A percentile compares a stretch with the other conserved stretches of the same genome.
Evolutionary conservation across 495 filamentous ascomycete species (phyloP).

Genomic region (Parmelia sp.): DNA sequence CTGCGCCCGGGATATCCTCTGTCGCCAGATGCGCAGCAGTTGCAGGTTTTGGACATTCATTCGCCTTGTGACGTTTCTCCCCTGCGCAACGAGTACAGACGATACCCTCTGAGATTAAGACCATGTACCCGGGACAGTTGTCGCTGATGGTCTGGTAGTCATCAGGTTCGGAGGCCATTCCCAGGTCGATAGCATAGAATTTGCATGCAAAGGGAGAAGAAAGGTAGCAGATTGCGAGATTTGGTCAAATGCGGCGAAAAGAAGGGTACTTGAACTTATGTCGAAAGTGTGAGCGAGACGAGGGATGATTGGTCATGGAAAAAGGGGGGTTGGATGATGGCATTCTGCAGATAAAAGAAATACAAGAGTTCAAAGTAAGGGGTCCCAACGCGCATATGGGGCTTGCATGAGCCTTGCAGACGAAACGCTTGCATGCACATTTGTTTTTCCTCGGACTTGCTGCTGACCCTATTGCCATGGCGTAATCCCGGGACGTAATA

Average conservation of each 20-base stretch:
- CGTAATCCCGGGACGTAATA: not conserved
- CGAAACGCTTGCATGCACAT: not conserved
- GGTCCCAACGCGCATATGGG: not conserved
- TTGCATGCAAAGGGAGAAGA: not conserved
- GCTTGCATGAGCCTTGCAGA: slow-evolving; percentile 1
- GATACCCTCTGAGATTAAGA: slow-evolving; percentile 1
- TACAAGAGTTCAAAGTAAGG: not conserved
- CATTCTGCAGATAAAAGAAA: not conserved
- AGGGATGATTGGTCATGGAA: not conserved
- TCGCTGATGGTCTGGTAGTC: slow-evolving; percentile 3
- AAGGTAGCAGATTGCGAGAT: not conserved
- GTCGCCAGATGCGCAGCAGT: not conserved
- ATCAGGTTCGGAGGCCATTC: slow-evolving; percentile 7
- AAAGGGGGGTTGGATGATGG: not conserved
- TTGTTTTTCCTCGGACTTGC: not conserved
- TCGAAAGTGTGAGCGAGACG: not conserved
- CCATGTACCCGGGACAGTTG: slow-evolving; percentile 1
- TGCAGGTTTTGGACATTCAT: not conserved
- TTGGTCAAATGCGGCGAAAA: not conserved
- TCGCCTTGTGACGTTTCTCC: not conserved
- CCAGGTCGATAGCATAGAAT: not conserved
- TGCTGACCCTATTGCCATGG: not conserved
- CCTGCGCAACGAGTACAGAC: not conserved
- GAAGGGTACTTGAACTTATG: not conserved
- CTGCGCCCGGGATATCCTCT: not conserved